phyloP scores from a whole-genome alignment of 495 filamentous ascomycete species.

The Acidiella bohemica region DNA sequence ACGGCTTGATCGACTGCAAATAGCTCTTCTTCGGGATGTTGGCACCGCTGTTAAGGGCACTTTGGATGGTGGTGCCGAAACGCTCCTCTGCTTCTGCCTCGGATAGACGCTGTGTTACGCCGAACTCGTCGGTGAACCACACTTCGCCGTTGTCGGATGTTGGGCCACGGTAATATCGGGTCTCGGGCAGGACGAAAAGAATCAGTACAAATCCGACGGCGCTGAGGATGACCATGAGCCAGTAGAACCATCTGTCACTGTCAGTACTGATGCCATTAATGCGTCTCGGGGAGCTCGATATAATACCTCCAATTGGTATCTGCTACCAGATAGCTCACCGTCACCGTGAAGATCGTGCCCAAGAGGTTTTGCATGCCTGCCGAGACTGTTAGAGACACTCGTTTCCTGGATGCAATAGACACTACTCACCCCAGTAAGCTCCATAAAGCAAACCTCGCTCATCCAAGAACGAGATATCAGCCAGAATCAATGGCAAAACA shows the following conservation, averaged over 20 bases:
- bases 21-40: neutral
- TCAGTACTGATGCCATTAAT: no score
- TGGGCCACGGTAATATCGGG: neutral
- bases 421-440: neutral
- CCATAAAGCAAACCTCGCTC: neutral
- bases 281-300: no score
- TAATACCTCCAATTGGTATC: constrained; percentile 22
- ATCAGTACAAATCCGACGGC: constrained; percentile 27
- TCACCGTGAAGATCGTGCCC: neutral
- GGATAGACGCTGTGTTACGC: constrained; percentile 22
- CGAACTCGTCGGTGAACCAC: constrained; percentile 30
- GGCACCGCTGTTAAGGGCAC: neutral
- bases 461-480: neutral
- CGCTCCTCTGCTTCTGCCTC: constrained; percentile 8
- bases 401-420: no score
- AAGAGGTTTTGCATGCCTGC: neutral
- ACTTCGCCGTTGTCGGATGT: constrained; percentile 10
- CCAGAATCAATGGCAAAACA: neutral
- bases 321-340: neutral
- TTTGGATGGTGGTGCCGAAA: constrained; percentile 15
- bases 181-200: constrained; percentile 13
- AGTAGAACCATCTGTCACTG: constrained; percentile 36
- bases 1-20: neutral
- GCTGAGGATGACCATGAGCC: constrained; percentile 27
- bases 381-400: no score